phyloP scores from a whole-genome alignment of 305 asterid species.

The Fraxinus floribunda region DNA sequence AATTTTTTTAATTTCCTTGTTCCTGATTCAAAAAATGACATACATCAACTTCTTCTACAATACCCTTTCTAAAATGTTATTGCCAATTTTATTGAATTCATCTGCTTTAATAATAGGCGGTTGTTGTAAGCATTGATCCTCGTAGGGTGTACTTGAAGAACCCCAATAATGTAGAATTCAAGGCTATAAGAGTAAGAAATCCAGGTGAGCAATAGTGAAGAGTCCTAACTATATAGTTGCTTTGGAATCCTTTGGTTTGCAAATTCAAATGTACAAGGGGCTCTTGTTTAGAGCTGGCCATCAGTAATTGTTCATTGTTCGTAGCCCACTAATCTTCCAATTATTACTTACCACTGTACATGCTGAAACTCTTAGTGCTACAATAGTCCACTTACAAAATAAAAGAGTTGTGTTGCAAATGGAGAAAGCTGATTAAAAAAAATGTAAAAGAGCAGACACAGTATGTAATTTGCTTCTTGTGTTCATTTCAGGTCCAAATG shows the following conservation, averaged over 20 bases:
- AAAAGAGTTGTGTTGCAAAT: too few species aligned
- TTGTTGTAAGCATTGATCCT: conserved; percentile 96
- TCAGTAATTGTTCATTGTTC: not conserved
- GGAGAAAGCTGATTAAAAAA: too few species aligned
- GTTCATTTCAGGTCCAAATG: conserved; percentile 62
- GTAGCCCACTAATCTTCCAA: not conserved
- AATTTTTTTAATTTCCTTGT: not conserved
- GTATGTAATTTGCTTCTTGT: conserved; percentile 5
- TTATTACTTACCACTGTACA: not conserved
- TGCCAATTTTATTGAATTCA: conserved; percentile 1
- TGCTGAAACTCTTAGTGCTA: not conserved
- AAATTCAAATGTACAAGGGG: not conserved
- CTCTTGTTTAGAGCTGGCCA: not conserved
- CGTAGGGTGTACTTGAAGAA: conserved; percentile 73
- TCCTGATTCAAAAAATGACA: not conserved
- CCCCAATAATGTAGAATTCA: conserved; percentile 67
- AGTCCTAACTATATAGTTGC: not conserved
- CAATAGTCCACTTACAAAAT: not conserved
- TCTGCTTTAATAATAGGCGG: conserved; percentile 57
- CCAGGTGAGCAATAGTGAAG: conserved; percentile 54
- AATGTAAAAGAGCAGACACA: too few species aligned
- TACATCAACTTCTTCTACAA: not conserved
- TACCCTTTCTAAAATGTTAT: not conserved
- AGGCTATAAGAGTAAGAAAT: conserved; percentile 55
- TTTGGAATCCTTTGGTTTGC: not conserved